These are phyloP conservation scores for Aspergillus brunneoviolaceus DNA, from an alignment of 2,329 filamentous ascomycete species.

Conservation along the genomic window DNA sequence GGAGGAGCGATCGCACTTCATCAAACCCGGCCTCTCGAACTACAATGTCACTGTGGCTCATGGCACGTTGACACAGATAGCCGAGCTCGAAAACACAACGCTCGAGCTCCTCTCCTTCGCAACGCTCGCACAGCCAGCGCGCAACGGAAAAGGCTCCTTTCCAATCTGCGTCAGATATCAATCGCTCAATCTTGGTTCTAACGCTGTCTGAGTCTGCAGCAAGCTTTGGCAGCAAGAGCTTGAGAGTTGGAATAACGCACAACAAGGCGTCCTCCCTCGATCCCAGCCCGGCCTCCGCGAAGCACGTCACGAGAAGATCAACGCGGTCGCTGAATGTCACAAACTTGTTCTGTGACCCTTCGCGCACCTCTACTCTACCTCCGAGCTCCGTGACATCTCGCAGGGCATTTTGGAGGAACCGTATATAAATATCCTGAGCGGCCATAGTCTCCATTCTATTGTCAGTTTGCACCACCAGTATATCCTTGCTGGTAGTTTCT, in stretches of 20 bases:
- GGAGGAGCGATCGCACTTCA: slow-evolving; percentile 4
- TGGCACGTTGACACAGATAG: slow-evolving; percentile 26
- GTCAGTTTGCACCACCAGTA: slow-evolving; percentile 25
- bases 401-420: slow-evolving; percentile 26
- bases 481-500: slow-evolving; percentile 11
- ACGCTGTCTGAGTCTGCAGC: slow-evolving; percentile 18
- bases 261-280: slow-evolving; percentile 33
- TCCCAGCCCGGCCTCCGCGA: slow-evolving; percentile 25
- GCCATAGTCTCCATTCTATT: slow-evolving; percentile 28
- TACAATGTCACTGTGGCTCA: slow-evolving; percentile 14
- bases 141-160: slow-evolving; percentile 19
- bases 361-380: slow-evolving; percentile 18
- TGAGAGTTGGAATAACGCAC: slow-evolving; percentile 32
- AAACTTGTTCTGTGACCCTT: slow-evolving; percentile 15
- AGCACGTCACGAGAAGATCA: slow-evolving; percentile 26
- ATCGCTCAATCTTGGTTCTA: slow-evolving; percentile 8
- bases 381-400: slow-evolving; percentile 13
- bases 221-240: slow-evolving; percentile 24
- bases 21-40: slow-evolving; percentile 15
- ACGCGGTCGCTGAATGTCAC: slow-evolving; percentile 22
- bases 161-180: slow-evolving; percentile 21
- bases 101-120: slow-evolving; percentile 24
- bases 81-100: slow-evolving; percentile 26
- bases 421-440: slow-evolving; percentile 37
- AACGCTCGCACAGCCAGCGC: slow-evolving; percentile 29